Evolutionary conservation across 176 grass and related monocot genomes (phyloP), one percentile per base, ranked within the genome.

Genomic region (Puya raimondii): DNA sequence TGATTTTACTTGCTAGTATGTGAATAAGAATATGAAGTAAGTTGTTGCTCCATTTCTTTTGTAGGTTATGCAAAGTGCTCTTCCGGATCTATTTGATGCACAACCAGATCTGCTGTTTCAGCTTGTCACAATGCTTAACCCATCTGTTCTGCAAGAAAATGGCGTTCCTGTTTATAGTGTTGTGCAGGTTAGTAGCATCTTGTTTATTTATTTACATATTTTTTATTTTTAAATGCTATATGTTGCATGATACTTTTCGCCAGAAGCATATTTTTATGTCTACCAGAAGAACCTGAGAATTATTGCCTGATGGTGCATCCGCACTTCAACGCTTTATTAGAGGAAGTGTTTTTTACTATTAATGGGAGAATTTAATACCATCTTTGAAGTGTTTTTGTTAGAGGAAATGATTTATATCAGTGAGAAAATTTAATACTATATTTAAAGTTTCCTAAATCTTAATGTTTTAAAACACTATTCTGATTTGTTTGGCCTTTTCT

Each of bases 51-150:
- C 13, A 59, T 59, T 18, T 59, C 12, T 56, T 56, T 59, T 17
- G 17, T 70, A 96, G 92, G 88, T 96, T 33, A 96, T 96, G 88
- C 85, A 83, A 51, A 80, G 82, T 74, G 76, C 88, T 63, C 82
- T 96, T 71, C 88, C 92, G 47, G 92, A 96, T 89, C 64, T 96
- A 64, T 96, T 96, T 86, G 92, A 96, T 65, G 77, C 78, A 51
- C 92, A 96, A 48, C 92, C 92, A 7, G 92, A 96, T 80, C 74
- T 96, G 49, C 83, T 96, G 51, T 96, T 96, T 83, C 92, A 96
- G 66, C 92, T 96, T 66, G 88, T 96, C 48, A 96, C 92, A 53
- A 96, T 96, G 92, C 81, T 96, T 23, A 96, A 89, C 82, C 92
- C 92, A 27, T 91, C 83, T 16, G 82, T 96, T 63, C 84, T 96